These are phyloP conservation scores for Spirogloea muscicola DNA, from an alignment of 139 green algal genomes.

Conservation along the genomic window DNA sequence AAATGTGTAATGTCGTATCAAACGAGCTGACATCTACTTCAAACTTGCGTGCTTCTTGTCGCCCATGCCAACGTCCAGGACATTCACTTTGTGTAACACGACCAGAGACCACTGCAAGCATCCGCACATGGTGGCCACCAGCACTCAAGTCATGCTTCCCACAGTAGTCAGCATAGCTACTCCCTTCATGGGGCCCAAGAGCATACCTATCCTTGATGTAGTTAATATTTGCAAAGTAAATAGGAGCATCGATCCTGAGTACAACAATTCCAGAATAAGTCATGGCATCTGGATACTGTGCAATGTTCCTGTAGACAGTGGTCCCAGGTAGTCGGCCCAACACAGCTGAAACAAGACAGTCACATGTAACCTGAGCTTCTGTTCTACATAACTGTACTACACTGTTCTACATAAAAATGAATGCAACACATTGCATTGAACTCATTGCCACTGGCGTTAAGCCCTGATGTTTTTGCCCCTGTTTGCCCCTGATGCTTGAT, in stretches of 20 bases:
- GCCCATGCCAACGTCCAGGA: not conserved
- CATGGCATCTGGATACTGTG: slow-evolving; percentile 71
- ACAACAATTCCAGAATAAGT: slow-evolving; percentile 58
- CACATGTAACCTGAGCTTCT: too few relatives aligned
- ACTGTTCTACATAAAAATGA: too few relatives aligned
- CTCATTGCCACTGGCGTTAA: too few relatives aligned
- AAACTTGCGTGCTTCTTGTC: not conserved
- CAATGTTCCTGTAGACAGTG: slow-evolving; percentile 64
- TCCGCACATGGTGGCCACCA: not conserved
- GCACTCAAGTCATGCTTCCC: slow-evolving; percentile 2
- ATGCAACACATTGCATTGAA: too few relatives aligned
- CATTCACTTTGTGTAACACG: not conserved
- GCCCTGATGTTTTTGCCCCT: too few relatives aligned
- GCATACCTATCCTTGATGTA: slow-evolving; percentile 58
- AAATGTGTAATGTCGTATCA: not conserved
- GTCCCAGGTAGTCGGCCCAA: slow-evolving; percentile 69
- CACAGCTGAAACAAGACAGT: slow-evolving; percentile 55
- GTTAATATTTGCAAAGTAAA: slow-evolving; percentile 72
- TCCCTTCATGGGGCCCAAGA: slow-evolving; percentile 23
- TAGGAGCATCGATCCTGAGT: slow-evolving; percentile 63
- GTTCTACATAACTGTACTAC: too few relatives aligned
- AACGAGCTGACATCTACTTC: not conserved
- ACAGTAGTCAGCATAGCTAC: not conserved
- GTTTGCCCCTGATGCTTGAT: too few relatives aligned
- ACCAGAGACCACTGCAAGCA: not conserved